Base-by-base conservation (phyloP, 2,329 filamentous ascomycete genomes). In the Verticillium nonalfalfae region DNA sequence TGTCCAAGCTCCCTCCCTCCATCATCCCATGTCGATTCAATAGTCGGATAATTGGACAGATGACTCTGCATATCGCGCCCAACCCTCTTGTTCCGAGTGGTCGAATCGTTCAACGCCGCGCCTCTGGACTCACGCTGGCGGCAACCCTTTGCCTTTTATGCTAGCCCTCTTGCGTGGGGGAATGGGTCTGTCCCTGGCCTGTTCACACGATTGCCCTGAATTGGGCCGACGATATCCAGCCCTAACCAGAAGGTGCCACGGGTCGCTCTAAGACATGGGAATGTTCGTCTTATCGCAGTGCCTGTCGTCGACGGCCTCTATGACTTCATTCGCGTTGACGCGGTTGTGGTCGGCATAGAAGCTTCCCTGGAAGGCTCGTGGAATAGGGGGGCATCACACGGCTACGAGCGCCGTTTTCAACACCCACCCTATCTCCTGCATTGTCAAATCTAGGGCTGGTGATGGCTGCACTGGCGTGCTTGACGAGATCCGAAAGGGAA, bases 31-130 rank as follows among this genome's bases (percentile, higher is more conserved):
- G 45, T 52, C 45, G 45, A 52, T 52, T 52, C 45, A 52, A 52
- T 52, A 52, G 45, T 52, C 45, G 45, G 45, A 18, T 26, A 31
- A 52, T 52, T 52, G n/a, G 18, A 52, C 7, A 52, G 45, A 52
- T 52, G 45, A 39, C 39, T 26, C 55, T 58, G 39, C 57, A 58
- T 39, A 58, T 40, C 26, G 56, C 56, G 57, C 13, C 21, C 38
- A n/a, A 58, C 38, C 57, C 21, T 58, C 57, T 13, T 33, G 57
- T 58, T 40, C 57, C 57, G 57, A 58, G 38, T 58, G 57, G 45
- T 52, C 13, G 45, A 26, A 10, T n/a, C 45, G 18, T 11, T 52
- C 18, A 18, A 52, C 45, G 45, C 45, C 45, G 18, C 45, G 55
- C 26, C 55, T 33, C 35, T 21, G 55, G 52, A 15, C 55, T 21